Percentiles rank a stretch among this genome's conserved stretches.
phyloP scores from a whole-genome alignment of 176 grass and related monocot species.

The Cenchrus americanus region DNA sequence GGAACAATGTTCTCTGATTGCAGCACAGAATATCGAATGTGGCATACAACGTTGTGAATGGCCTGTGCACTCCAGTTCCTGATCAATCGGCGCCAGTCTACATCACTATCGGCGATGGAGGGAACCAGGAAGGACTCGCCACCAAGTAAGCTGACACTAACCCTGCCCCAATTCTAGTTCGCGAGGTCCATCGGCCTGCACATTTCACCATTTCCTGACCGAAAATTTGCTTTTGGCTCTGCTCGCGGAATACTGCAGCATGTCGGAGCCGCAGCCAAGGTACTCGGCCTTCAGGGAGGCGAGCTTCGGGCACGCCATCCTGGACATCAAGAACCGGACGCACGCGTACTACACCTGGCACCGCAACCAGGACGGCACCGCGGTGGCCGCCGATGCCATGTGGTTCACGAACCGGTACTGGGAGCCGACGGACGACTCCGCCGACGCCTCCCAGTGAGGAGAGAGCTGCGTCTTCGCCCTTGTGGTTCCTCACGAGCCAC shows the following conservation, averaged over 20 bases:
- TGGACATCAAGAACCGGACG: slow-evolving; percentile 89
- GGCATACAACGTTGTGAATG: slow-evolving; percentile 79
- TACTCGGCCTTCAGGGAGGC: slow-evolving; percentile 96
- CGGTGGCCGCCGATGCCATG: slow-evolving; percentile 67
- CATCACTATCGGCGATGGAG: slow-evolving; percentile 85
- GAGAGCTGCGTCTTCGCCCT: not conserved
- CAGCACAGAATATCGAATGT: slow-evolving; percentile 90
- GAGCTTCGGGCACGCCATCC: slow-evolving; percentile 93
- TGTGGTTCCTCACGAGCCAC: not conserved
- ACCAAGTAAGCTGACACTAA: slow-evolving; percentile 55
- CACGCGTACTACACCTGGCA: slow-evolving; percentile 94
- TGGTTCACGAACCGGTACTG: slow-evolving; percentile 87
- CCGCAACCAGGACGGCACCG: slow-evolving; percentile 76
- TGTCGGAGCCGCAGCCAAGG: slow-evolving; percentile 80
- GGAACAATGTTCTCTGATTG: not conserved
- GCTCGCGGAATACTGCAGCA: slow-evolving; percentile 44
- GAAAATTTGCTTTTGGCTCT: not conserved
- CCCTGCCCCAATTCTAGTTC: not conserved
- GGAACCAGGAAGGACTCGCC: slow-evolving; percentile 83
- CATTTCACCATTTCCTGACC: not conserved
- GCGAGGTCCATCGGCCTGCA: not conserved
- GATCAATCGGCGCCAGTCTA: slow-evolving; percentile 79
- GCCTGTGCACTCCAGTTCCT: slow-evolving; percentile 57
- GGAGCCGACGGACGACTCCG: slow-evolving; percentile 60
- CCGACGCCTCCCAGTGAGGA: slow-evolving; percentile 24